Evolutionary conservation across 2,329 filamentous ascomycete species (phyloP).

Genomic region (Macroventuria anomochaeta): DNA sequence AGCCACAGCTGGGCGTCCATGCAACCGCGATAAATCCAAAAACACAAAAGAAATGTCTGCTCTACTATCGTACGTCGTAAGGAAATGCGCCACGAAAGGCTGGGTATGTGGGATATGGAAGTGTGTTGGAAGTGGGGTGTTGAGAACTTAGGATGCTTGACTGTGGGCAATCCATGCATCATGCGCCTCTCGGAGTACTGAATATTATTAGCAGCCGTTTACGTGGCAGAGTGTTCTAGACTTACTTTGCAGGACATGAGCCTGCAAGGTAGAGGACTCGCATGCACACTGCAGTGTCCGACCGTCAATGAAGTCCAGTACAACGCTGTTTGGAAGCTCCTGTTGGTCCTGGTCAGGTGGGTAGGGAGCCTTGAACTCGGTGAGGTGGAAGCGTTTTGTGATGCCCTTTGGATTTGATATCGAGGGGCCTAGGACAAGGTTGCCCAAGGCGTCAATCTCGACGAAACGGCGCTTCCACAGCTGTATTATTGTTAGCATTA

Average conservation of each 20-base stretch:
- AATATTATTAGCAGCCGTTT: constrained; percentile 20
- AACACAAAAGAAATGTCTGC: constrained; percentile 16
- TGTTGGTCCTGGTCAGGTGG: constrained; percentile 89
- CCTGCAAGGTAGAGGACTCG: constrained; percentile 44
- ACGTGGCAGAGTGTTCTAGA: neutral
- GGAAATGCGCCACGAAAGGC: constrained; percentile 14
- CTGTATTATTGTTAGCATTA: constrained; percentile 35
- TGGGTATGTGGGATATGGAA: constrained; percentile 11
- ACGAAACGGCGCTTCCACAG: constrained; percentile 95
- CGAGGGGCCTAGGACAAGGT: constrained; percentile 77
- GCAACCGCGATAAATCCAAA: constrained; percentile 12
- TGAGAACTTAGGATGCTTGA: constrained; percentile 27
- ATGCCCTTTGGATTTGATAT: constrained; percentile 67
- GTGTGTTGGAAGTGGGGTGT: neutral
- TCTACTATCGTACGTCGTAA: constrained; percentile 19
- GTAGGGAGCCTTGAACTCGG: constrained; percentile 80
- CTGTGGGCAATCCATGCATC: constrained; percentile 46
- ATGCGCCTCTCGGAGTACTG: constrained; percentile 48
- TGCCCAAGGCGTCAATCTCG: constrained; percentile 82
- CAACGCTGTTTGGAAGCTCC: constrained; percentile 86
- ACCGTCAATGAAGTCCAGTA: constrained; percentile 68
- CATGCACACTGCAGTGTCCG: constrained; percentile 67
- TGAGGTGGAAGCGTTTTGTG: constrained; percentile 83
- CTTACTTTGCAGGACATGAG: constrained; percentile 47
- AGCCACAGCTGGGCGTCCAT: constrained; percentile 12